Percentiles rank a stretch among this genome's conserved stretches.
Conservation (phyloP, 2,329 filamentous ascomycete genomes). For the Albophoma yamanashiensis region DNA sequence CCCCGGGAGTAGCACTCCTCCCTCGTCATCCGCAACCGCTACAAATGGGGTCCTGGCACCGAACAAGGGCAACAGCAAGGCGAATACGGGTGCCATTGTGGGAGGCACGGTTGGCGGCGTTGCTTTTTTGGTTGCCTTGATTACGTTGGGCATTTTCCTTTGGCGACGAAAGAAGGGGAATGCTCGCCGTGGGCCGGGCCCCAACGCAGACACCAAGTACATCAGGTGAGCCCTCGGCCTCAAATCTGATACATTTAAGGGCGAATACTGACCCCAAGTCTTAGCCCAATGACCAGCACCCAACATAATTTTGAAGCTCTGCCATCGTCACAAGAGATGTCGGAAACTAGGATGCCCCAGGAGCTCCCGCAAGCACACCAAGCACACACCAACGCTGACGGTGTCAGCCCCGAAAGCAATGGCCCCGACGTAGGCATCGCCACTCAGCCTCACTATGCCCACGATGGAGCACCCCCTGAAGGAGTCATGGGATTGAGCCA, state of each 20-base stretch:
- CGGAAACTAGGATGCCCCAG: constrained; percentile 8
- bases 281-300: constrained; percentile 16
- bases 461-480: not conserved
- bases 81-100: constrained; percentile 38
- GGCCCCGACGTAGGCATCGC: not conserved
- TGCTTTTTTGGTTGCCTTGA: constrained; percentile 30
- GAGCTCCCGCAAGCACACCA: constrained; percentile 5
- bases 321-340: constrained; percentile 14
- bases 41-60: constrained; percentile 14
- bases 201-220: constrained; percentile 24
- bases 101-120: constrained; percentile 43
- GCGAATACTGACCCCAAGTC: constrained; percentile 8
- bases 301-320: constrained; percentile 17
- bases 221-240: constrained; percentile 23
- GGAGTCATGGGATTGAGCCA: constrained; percentile 10
- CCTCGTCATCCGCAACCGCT: constrained; percentile 6
- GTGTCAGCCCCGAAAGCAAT: constrained; percentile 1
- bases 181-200: constrained; percentile 29
- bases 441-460: not conserved
- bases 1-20: not conserved
- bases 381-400: constrained; percentile 4
- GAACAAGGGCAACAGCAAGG: constrained; percentile 16
- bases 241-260: not conserved
- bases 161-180: constrained; percentile 32
- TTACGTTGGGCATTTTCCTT: constrained; percentile 31